Evolutionary conservation across 1,284 basidiomycete genomes (phyloP), one percentile per base, ranked within the genome.

Genomic region (Boletus mariae): DNA sequence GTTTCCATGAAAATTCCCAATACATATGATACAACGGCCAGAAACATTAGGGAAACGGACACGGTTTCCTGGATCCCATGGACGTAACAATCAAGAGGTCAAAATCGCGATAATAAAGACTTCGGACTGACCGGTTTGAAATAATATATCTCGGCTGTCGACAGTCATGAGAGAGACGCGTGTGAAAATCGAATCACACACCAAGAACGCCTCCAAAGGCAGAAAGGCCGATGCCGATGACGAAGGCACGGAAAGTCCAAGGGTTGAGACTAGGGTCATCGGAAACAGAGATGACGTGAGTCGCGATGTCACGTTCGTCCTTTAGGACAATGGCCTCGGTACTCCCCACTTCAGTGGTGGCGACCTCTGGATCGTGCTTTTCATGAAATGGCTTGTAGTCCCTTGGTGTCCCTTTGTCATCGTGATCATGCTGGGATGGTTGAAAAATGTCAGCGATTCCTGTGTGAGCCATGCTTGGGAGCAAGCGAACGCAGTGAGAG

Each of bases 141-240:
- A 49, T 83, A 84, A 58, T 83, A 82, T 52, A 83, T 83, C 45
- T 82, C 76, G 4, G 78, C 69, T 54, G 49, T 43, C 68, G 25
- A 43, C 46, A 17, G 31, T 28, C 17, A n/a, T 41, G 2, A 31
- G 17, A 46, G 10, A n/a, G 13, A 20, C 5, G 9, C 10, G 13
- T 3, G 12, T 7, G 9, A 37, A 45, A 41, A 52, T 28, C 5
- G 35, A 31, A 37, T 44, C 34, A 56, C 54, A 61, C 31, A 67
- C 61, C 74, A 48, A 80, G 66, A 40, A 78, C 82, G 29, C 82
- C 77, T 45, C 83, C 81, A 57, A 88, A 82, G 13, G 76, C 73
- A 38, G 80, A 80, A 8, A 85, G 73, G 5, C 82, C 82, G 41
- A 81, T 64, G 17, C 84, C 83, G 28, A 85, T 71, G 59, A 85